Percentiles rank a stretch among this genome's conserved stretches.
Evolutionary conservation across 2,329 filamentous ascomycete genomes (phyloP).

Genomic region (Pestalotiopsis sp.): DNA sequence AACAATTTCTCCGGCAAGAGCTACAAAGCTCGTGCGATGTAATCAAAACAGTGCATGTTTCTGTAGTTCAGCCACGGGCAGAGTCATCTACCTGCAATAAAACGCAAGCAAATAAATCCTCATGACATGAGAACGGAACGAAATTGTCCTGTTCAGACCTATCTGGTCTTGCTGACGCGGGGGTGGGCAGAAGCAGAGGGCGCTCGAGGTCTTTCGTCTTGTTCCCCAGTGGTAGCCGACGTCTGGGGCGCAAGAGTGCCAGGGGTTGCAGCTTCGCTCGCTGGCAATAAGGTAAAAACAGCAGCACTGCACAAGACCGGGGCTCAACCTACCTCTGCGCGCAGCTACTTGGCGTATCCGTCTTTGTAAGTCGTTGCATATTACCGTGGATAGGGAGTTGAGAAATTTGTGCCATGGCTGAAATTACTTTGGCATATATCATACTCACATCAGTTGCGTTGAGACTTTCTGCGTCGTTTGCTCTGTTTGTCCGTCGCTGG

Average conservation of each 20-base stretch:
- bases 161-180: too few relatives aligned
- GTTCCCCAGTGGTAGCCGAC: not conserved
- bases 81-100: not conserved
- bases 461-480: constrained; percentile 1
- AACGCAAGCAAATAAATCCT: not conserved
- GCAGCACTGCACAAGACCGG: constrained; percentile 16
- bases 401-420: not conserved
- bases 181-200: not conserved
- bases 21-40: not conserved
- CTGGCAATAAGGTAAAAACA: constrained; percentile 13
- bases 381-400: not conserved
- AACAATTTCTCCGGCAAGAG: not conserved
- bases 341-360: constrained; percentile 2
- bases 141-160: too few relatives aligned
- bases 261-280: not conserved
- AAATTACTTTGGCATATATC: not conserved
- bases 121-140: too few relatives aligned
- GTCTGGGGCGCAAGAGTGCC: not conserved
- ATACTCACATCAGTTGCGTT: not conserved
- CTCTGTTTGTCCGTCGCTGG: not conserved
- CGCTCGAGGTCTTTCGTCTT: not conserved
- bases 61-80: not conserved
- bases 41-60: not conserved
- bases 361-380: constrained; percentile 10
- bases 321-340: constrained; percentile 12